Evolutionary conservation across 108 stramenopile genomes (phyloP).

Genomic region (Aurantiochytrium sp.): DNA sequence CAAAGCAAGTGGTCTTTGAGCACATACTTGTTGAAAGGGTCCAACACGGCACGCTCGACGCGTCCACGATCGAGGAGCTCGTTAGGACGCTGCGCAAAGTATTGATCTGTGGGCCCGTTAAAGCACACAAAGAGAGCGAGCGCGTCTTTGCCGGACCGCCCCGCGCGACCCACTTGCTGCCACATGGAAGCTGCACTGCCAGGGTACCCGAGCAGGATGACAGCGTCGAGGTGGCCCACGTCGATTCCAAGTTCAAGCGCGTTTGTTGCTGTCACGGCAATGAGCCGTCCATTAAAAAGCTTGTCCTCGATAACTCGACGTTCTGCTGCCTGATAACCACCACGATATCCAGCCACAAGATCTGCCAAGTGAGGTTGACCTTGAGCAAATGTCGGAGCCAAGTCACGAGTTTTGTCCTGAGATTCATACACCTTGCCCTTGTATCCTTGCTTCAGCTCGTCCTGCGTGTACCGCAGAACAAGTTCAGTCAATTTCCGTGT

Average conservation of each 20-base stretch:
- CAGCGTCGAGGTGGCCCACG: constrained; percentile 77
- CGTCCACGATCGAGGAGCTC: constrained; percentile 55
- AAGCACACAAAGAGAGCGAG: constrained; percentile 78
- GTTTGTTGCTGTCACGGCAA: constrained; percentile 78
- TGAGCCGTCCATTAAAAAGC: constrained; percentile 69
- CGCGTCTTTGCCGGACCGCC: constrained; percentile 60
- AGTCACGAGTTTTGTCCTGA: background rate
- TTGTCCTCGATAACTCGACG: constrained; percentile 75
- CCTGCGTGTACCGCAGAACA: constrained; percentile 40
- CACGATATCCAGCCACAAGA: constrained; percentile 79
- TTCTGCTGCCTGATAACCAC: constrained; percentile 76
- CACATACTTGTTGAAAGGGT: constrained; percentile 64
- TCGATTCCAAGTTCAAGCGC: constrained; percentile 93
- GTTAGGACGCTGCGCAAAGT: constrained; percentile 60
- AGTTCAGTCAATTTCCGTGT: constrained; percentile 81
- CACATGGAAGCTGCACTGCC: constrained; percentile 57
- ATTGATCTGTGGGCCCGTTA: constrained; percentile 72
- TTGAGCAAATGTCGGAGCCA: background rate
- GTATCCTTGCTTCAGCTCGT: constrained; percentile 30
- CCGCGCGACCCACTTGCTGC: constrained; percentile 91
- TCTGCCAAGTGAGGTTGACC: constrained; percentile 40
- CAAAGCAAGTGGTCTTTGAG: constrained; percentile 78
- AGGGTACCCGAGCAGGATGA: constrained; percentile 83
- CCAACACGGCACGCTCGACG: constrained; percentile 63
- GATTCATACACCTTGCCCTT: background rate